Base-by-base conservation (phyloP, 176 grass and related monocot genomes). In the Zoysia pacifica region DNA sequence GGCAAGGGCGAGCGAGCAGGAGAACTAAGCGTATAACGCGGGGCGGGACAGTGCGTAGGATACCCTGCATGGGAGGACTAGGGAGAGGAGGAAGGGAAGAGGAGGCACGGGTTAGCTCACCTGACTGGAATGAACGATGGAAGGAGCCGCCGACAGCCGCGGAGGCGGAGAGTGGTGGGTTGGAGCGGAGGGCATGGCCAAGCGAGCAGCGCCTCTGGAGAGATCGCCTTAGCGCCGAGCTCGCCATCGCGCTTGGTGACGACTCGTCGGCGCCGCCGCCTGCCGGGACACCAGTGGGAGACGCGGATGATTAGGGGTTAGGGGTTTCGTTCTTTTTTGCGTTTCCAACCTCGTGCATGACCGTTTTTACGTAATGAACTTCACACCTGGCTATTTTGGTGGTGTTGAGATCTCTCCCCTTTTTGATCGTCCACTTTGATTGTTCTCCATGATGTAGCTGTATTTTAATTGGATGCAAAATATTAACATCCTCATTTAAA, bases 211-310 rank as follows among this genome's bases (percentile, higher is more conserved):
- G 20, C 39, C 40, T 74, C 15, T 41, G 50, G n/a, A 90, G 48
- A 48, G 64, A 71, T 44, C 81, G 77, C 46, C 79, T 73, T 37
- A 93, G 65, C 74, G 74, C 69, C 7, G 47, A 72, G 75, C 91
- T 86, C 64, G 67, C 85, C 91, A 91, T 93, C 69, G 70, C 70
- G 50, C 53, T 36, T 76, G 5, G 20, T 46, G 51, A 38, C 55
- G 76, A 48, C 54, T 82, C 70, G 80, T 67, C 83, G 43, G 67
- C 76, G 91, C 55, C 91, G 87, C 83, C 85, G 76, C 77, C 76
- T 39, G 16, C 72, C 49, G 13, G 40, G 12, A 28, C 55, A 71
- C 69, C 56, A 72, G 49, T 18, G 65, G 5, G 0, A 52, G 37
- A 11, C 42, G 72, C 11, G 60, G 39, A 70, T 63, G 48, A 51